Base-by-base conservation (phyloP, 1,284 basidiomycete genomes). In the Mycena sp. region DNA sequence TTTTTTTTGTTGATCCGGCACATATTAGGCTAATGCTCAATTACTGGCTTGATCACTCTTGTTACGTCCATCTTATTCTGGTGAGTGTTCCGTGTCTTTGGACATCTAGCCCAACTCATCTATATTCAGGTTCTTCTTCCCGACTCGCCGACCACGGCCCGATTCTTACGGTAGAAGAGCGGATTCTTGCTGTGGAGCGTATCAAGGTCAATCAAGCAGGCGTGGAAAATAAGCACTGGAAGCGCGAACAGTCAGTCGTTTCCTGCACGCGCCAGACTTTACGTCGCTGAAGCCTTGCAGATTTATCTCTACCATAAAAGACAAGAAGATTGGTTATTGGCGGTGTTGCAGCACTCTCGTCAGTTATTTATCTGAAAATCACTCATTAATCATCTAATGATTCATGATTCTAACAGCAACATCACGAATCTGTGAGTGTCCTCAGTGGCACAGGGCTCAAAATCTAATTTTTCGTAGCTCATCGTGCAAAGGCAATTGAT, bases 321-420 rank as follows among this genome's bases (percentile, higher is more conserved):
- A 93, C 75, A 90, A 89, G 93, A 90, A 74, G 88, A 88, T 2
- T 92, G 88, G 87, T 75, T 90, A 62, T 87, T 93, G 75, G 87
- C 87, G 14, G 72, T 88, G 45, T 89, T 68, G 85, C 88, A 43
- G 87, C 84, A 30, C 69, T 83, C 37, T 77, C 78, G 84, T 74
- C 25, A 43, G 53, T 50, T 37, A 61, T 44, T 49, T 25, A 32
- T 26, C 48, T 46, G 51, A 61, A 53, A 41, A 43, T 55, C 51
- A 38, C 40, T 6, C 3, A 40, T 5, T 51, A n/a, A n/a, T n/a
- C n/a, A 32, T 50, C 55, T 48, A 41, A 32, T 50, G 2, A 48
- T n/a, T n/a, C n/a, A 35, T 40, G 17, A 57, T 21, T 26, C 44
- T 56, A 64, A n/a, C 61, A 86, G 84, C 17, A 84, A 86, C 61